Percentiles rank a stretch among this genome's conserved stretches.
Conservation (phyloP, 805 yeast species). For the Cyberlindnera mrakii region DNA sequence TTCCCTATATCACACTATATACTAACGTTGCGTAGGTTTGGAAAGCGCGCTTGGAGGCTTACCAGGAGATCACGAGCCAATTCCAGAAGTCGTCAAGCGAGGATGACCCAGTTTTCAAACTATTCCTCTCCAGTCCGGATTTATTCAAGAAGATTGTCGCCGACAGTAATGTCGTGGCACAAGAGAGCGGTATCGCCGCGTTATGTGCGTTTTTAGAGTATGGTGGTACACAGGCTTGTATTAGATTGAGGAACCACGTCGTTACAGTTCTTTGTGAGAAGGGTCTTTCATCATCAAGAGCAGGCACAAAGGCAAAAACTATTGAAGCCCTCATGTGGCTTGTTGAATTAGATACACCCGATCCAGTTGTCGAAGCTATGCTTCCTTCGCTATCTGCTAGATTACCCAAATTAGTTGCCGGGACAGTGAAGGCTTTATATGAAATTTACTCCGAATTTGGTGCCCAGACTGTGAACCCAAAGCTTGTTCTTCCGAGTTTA, state of each 20-base stretch:
- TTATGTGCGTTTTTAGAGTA: conserved; percentile 47
- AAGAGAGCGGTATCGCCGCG: conserved; percentile 68
- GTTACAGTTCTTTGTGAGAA: conserved; percentile 66
- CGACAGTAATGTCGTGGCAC: conserved; percentile 88
- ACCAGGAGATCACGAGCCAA: conserved; percentile 52
- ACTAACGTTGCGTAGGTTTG: conserved; percentile 36
- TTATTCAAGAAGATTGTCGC: conserved; percentile 51
- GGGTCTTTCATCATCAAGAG: conserved; percentile 69
- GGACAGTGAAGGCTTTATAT: conserved; percentile 49
- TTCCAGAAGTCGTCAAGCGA: conserved; percentile 52
- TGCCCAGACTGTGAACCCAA: conserved; percentile 52
- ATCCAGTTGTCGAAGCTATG: conserved; percentile 59
- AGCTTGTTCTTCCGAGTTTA: conserved; percentile 47
- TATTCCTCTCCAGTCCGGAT: conserved; percentile 47
- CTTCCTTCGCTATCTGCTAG: conserved; percentile 55
- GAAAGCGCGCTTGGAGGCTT: conserved; percentile 82
- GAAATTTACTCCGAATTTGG: conserved; percentile 54
- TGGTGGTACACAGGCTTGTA: conserved; percentile 43
- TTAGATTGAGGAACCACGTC: conserved; percentile 35
- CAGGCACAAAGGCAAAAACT: conserved; percentile 64
- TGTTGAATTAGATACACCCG: conserved; percentile 62
- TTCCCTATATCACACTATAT: conserved; percentile 2
- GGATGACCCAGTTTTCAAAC: conserved; percentile 48
- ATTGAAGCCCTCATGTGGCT: conserved; percentile 55
- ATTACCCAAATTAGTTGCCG: conserved; percentile 74